A percentile compares a stretch with the other conserved stretches of the same genome.
Conservation (phyloP, 139 green algal genomes). For the Nannochloris sp. region DNA sequence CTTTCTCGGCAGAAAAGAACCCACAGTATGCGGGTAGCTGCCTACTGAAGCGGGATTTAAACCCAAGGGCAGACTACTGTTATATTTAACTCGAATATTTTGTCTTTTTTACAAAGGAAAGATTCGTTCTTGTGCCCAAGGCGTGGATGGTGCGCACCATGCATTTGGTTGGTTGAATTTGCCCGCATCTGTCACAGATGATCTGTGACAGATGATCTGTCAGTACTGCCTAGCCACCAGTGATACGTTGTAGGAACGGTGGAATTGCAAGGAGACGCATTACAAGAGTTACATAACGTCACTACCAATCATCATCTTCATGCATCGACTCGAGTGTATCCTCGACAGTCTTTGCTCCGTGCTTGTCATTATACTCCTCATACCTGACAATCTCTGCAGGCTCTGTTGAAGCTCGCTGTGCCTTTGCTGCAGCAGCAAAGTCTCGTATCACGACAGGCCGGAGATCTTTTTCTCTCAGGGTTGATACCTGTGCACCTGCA, state of each 20-base stretch:
- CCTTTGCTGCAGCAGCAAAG: constrained; percentile 60
- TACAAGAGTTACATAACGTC: neutral
- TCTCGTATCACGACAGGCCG: constrained; percentile 62
- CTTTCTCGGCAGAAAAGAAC: too few relatives aligned
- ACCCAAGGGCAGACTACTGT: too few relatives aligned
- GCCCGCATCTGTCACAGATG: neutral
- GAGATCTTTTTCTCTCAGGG: constrained; percentile 50
- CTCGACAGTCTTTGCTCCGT: constrained; percentile 56
- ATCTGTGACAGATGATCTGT: too few relatives aligned
- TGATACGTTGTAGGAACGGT: neutral
- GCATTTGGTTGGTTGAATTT: neutral
- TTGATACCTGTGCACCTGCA: constrained; percentile 7
- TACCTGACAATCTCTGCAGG: constrained; percentile 69
- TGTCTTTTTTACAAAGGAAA: too few relatives aligned
- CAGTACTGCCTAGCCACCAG: too few relatives aligned
- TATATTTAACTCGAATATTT: too few relatives aligned
- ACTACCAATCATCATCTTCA: constrained; percentile 10
- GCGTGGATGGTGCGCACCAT: too few relatives aligned
- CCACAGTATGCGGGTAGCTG: too few relatives aligned
- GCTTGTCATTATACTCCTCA: constrained; percentile 68
- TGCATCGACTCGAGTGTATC: neutral
- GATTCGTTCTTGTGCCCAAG: too few relatives aligned
- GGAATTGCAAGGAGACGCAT: neutral
- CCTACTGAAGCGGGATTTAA: too few relatives aligned
- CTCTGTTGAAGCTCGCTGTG: constrained; percentile 61